These are phyloP conservation scores for Podosphaera fusca DNA, from an alignment of 2,329 filamentous ascomycete genomes.

Conservation along the genomic window DNA sequence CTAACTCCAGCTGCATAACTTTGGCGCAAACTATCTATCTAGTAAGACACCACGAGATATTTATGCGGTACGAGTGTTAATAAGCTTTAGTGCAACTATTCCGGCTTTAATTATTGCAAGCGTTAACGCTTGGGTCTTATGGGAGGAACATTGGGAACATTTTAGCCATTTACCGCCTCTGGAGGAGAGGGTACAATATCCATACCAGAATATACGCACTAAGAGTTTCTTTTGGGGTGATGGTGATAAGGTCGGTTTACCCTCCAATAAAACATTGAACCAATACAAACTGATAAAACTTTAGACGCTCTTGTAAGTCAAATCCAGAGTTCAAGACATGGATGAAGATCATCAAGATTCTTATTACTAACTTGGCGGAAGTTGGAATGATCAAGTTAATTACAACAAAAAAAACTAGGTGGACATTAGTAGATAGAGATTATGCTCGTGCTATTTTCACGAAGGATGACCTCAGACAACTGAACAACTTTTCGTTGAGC, in stretches of 20 bases:
- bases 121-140: conserved; percentile 75
- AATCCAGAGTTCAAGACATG: neutral
- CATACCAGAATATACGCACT: conserved; percentile 91
- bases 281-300: conserved; percentile 4
- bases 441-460: no score
- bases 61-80: neutral
- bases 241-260: conserved; percentile 60
- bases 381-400: conserved; percentile 92
- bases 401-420: conserved; percentile 47
- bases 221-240: conserved; percentile 94
- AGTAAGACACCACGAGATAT: conserved; percentile 34
- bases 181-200: conserved; percentile 80
- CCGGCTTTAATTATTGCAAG: conserved; percentile 48
- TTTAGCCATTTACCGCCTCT: conserved; percentile 63
- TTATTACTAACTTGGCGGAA: conserved; percentile 17
- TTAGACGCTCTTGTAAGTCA: conserved; percentile 42
- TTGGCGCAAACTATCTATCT: conserved; percentile 91
- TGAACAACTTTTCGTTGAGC: no score
- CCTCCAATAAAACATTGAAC: conserved; percentile 2
- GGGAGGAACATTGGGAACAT: conserved; percentile 96
- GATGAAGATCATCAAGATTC: neutral
- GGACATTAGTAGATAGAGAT: neutral
- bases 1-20: conserved; percentile 35
- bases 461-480: no score
- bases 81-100: conserved; percentile 39